Evolutionary conservation across 1,139 yeast genomes (phyloP).

Genomic region (Yamadazyma diospyri): DNA sequence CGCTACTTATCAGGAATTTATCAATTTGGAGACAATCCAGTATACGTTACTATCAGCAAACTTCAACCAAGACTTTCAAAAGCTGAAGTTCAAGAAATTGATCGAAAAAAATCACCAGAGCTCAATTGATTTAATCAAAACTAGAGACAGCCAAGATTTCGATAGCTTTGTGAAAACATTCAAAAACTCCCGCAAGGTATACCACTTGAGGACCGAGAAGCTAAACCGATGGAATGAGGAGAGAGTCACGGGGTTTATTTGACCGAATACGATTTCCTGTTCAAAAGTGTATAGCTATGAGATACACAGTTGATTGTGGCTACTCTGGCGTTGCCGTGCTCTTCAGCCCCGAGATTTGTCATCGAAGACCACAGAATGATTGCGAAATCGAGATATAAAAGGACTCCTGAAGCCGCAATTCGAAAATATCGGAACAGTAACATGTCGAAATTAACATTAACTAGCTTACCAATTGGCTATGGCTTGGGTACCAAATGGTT

Average conservation of each 20-base stretch:
- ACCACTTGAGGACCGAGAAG: conserved; percentile 57
- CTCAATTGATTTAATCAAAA: conserved; percentile 18
- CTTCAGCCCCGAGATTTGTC: too few species aligned
- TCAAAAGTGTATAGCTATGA: too few species aligned
- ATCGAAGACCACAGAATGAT: too few species aligned
- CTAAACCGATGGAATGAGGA: conserved; percentile 64
- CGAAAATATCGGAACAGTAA: too few species aligned
- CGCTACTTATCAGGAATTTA: conserved; percentile 29
- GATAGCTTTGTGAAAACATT: conserved; percentile 42
- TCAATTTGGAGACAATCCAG: conserved; percentile 35
- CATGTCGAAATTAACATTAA: too few species aligned
- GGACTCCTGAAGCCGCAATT: too few species aligned
- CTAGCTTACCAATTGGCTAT: conserved; percentile 28
- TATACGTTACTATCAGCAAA: conserved; percentile 39
- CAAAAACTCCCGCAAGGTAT: conserved; percentile 41
- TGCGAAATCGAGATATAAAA: too few species aligned
- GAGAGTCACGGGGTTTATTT: conserved; percentile 55
- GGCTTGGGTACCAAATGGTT: conserved; percentile 72
- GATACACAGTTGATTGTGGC: too few species aligned
- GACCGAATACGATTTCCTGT: too few species aligned
- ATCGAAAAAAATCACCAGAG: conserved; percentile 23
- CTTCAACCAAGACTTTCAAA: conserved; percentile 33
- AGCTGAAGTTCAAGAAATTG: conserved; percentile 25
- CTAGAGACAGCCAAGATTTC: conserved; percentile 13
- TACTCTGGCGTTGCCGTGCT: too few species aligned